phyloP scores from a whole-genome alignment of 257 asterid genomes.

The Salvia rosmarinus region DNA sequence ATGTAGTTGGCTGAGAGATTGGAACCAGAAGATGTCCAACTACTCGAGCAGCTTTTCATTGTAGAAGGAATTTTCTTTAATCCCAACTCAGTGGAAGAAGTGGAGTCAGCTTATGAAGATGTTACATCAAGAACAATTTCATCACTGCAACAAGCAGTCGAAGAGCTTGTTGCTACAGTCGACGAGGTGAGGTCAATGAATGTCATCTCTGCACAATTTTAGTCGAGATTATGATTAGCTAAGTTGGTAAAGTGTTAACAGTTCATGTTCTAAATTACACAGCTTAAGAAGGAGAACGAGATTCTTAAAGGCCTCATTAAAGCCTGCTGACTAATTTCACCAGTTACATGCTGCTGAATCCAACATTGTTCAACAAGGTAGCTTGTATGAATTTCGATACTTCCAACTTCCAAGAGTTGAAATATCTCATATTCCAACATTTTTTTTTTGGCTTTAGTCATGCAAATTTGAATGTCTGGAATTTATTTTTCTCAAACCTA shows the following conservation, averaged over 20 bases:
- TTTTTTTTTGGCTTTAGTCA: no score
- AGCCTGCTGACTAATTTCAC: conserved; percentile 12
- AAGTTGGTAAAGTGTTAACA: conserved; percentile 15
- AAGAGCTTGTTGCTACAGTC: conserved; percentile 46
- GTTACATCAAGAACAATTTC: conserved; percentile 63
- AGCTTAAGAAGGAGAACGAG: conserved; percentile 57
- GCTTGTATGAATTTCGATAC: no score
- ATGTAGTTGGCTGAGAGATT: conserved; percentile 61
- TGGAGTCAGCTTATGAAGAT: conserved; percentile 63
- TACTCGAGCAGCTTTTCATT: conserved; percentile 69
- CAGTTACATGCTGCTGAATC: neutral
- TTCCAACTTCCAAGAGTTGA: no score
- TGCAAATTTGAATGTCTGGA: no score
- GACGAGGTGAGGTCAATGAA: conserved; percentile 53
- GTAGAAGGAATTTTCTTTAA: conserved; percentile 72
- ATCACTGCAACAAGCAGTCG: conserved; percentile 55
- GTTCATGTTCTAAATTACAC: conserved; percentile 31
- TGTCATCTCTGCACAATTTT: neutral
- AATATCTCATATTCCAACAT: no score
- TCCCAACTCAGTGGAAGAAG: conserved; percentile 60
- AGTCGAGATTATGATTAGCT: neutral
- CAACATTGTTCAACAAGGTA: no score
- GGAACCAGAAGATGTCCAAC: conserved; percentile 59
- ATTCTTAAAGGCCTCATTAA: conserved; percentile 48
- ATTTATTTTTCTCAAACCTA: no score